Base-by-base conservation (phyloP, 495 filamentous ascomycete species). In the Mycothermus thermophilus region DNA sequence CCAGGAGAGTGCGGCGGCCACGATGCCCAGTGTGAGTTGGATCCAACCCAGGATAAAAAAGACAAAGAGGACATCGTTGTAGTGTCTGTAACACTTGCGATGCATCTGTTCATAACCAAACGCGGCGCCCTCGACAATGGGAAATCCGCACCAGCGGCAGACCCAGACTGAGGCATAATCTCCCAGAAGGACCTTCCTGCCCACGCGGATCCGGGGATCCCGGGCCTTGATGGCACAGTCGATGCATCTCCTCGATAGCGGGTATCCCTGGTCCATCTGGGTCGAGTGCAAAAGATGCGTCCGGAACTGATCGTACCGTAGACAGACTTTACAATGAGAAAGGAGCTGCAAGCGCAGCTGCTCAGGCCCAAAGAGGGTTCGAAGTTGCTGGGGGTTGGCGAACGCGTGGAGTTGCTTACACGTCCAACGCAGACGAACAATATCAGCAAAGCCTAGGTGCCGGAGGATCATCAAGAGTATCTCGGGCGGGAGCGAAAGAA, bases 121-220 rank as follows among this genome's bases (percentile, higher is more conserved):
- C 7, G 46, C 39, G 7, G 29, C 32, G 3, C 34, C 37, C 1
- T 40, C 41, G 14, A 16, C 18, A 11, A 54, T 41, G 25, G 54
- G 51, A 21, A 15, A 32, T 8, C 48, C 48, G 26, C 54, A 57
- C 48, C 48, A 55, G 14, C 51, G 48, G 21, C 54, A 57, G 8
- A 49, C 37, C 41, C 39, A 46, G 24, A 43, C 49, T 1, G 9
- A 30, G n/a, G 27, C 30, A 12, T 32, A 22, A 37, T 46, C 47
- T 10, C 35, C 54, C 18, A 57, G 43, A 10, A 29, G 9, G 8
- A 52, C 33, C 32, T 37, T 41, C 32, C 28, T 41, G 16, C 46
- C 51, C 8, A 46, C 35, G 4, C 32, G 21, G 24, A 55, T 29
- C 11, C 48, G 32, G n/a, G 24, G 25, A 20, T 57, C 51, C 12